phyloP scores from a whole-genome alignment of 495 filamentous ascomycete species.

The Elaphomyces granulatus region DNA sequence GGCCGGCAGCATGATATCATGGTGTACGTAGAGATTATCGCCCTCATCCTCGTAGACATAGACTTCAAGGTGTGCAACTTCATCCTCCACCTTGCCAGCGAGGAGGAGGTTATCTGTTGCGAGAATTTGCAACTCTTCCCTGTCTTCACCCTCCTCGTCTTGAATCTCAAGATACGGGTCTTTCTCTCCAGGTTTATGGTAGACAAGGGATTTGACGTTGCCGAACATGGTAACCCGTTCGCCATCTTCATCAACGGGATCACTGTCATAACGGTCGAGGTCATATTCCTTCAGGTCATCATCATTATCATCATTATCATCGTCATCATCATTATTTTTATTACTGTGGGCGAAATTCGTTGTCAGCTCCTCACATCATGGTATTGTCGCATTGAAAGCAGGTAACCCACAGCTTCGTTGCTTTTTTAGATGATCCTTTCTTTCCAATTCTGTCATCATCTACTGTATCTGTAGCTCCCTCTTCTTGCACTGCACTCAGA shows the following conservation, averaged over 20 bases:
- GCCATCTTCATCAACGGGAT: constrained; percentile 50
- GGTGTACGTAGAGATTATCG: constrained; percentile 96
- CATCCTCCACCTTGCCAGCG: constrained; percentile 88
- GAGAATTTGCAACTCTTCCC: constrained; percentile 87
- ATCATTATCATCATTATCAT: constrained; percentile 40
- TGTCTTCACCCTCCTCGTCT: constrained; percentile 64
- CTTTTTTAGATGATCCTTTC: background rate
- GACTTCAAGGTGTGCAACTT: constrained; percentile 89
- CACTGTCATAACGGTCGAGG: constrained; percentile 84
- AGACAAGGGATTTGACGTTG: constrained; percentile 82
- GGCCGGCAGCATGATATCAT: constrained; percentile 97
- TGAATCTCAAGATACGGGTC: constrained; percentile 93
- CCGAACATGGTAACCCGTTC: constrained; percentile 85
- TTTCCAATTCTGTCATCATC: constrained; percentile 20
- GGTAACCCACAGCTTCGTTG: background rate
- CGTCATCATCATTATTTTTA: background rate
- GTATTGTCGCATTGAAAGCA: background rate
- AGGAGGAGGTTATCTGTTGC: constrained; percentile 84
- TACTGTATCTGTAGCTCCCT: constrained; percentile 15
- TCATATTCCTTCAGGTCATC: constrained; percentile 92
- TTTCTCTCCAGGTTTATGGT: constrained; percentile 80
- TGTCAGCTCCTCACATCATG: too few species aligned
- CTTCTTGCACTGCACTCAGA: constrained; percentile 48
- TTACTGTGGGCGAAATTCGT: too few species aligned
- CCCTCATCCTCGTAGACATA: constrained; percentile 92